phyloP scores from a whole-genome alignment of 1,139 yeast species.

The Wickerhamomyces sp. region DNA sequence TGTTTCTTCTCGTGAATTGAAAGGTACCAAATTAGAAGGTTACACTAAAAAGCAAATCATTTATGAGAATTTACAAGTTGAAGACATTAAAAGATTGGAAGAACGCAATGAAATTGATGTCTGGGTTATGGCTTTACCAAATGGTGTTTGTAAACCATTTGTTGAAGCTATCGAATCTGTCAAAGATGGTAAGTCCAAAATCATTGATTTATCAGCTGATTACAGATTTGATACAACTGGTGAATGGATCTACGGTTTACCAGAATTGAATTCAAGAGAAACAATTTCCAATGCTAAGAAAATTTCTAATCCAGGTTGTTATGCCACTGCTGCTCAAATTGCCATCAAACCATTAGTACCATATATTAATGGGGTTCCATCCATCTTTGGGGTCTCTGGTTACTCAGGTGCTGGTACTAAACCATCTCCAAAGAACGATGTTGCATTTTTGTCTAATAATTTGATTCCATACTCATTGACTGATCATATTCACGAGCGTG shows the following conservation, averaged over 20 bases:
- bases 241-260: constrained; percentile 92
- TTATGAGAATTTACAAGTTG: constrained; percentile 82
- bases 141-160: constrained; percentile 96
- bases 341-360: constrained; percentile 82
- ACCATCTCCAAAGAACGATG: constrained; percentile 94
- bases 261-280: constrained; percentile 65
- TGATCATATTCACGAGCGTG: constrained; percentile 94
- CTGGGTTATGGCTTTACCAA: constrained; percentile 99
- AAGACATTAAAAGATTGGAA: constrained; percentile 79
- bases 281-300: constrained; percentile 68
- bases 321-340: constrained; percentile 95
- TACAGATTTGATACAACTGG: constrained; percentile 86
- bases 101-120: constrained; percentile 76
- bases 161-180: constrained; percentile 82
- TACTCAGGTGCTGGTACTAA: constrained; percentile 99
- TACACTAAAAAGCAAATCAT: constrained; percentile 75
- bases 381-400: constrained; percentile 93
- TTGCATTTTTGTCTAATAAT: constrained; percentile 67
- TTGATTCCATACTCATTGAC: constrained; percentile 93
- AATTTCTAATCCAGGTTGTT: constrained; percentile 97
- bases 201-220: constrained; percentile 92
- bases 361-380: constrained; percentile 64
- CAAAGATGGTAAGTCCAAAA: constrained; percentile 57
- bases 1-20: constrained; percentile 92
- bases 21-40: constrained; percentile 81